Base-by-base conservation (phyloP, 2,329 filamentous ascomycete species). In the Xylariaceae sp. region DNA sequence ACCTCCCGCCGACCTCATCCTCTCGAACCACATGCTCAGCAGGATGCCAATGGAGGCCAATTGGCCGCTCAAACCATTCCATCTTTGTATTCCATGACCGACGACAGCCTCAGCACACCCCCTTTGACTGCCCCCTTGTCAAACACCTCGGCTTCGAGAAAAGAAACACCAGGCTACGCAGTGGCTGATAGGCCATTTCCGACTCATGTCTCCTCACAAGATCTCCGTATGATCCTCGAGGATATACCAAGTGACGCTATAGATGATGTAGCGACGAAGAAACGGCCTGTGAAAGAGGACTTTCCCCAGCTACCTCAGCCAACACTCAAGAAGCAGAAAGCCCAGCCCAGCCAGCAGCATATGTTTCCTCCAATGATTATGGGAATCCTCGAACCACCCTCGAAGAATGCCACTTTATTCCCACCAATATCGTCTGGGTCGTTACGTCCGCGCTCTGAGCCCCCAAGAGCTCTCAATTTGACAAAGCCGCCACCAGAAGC, bases 321-420 rank as follows among this genome's bases (percentile, higher is more conserved):
- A 3, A 71, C 81, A 42, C 22, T 27, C 22, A 84, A 84, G 70
- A 85, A 84, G 61, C 80, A 82, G 57, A 84, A 81, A 62, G 76
- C 81, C 14, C 56, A 66, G 3, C 22, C 22, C 22, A 71, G 75
- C 11, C 75, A 78, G 53, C 76, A 80, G 58, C 75, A 67, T 10
- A 70, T 77, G 44, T 78, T 82, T 61, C 82, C 82, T 9, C 82
- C 82, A 46, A 85, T 85, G 53, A 85, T 85, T 62, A 83, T 82
- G 52, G 82, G 81, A 44, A 70, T 86, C 5, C 76, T 80, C 56
- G 79, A 84, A 57, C 82, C 81, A 2, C 82, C 82, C 2, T 81
- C 79, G 3, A 27, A 27, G 22, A 73, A 82, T 48, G 76, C 79
- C 43, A 76, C 79, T 39, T 69, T 83, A n/a, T 83, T 85, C 55